These are phyloP conservation scores for Dactylonectria estremocensis DNA, from an alignment of 2,329 filamentous ascomycete genomes.

Conservation along the genomic window DNA sequence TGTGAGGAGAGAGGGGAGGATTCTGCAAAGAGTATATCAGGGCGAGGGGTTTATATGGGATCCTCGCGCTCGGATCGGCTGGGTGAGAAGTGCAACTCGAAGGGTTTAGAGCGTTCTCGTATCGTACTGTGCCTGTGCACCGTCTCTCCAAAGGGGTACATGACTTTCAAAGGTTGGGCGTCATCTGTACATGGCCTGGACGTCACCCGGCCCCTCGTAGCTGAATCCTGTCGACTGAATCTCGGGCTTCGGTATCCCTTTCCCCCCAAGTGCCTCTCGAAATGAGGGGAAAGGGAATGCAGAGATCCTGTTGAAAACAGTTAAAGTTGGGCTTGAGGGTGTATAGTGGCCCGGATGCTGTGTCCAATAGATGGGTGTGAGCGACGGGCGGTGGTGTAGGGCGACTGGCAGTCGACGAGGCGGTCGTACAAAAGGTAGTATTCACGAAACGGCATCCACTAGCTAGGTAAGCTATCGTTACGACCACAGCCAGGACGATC, in stretches of 20 bases:
- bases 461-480: not conserved
- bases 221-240: slow-evolving; percentile 8
- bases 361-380: slow-evolving; percentile 1
- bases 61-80: too few relatives aligned
- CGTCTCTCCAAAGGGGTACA: not conserved
- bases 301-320: not conserved
- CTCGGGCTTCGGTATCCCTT: slow-evolving; percentile 31
- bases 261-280: not conserved
- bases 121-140: not conserved
- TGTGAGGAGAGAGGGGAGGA: not conserved
- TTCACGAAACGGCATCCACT: not conserved
- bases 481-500: not conserved
- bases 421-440: not conserved
- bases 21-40: not conserved
- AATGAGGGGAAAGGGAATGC: not conserved
- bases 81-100: not conserved
- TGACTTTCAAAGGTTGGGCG: not conserved
- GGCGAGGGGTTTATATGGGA: not conserved
- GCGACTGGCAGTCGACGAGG: slow-evolving; percentile 10
- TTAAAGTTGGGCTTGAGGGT: slow-evolving; percentile 8
- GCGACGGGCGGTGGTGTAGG: slow-evolving; percentile 16
- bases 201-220: not conserved
- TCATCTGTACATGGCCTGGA: not conserved
- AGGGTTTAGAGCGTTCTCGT: not conserved
- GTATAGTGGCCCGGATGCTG: slow-evolving; percentile 1